Evolutionary conservation across 2,329 filamentous ascomycete species (phyloP), one percentile per base, ranked within the genome.

Genomic region (Aspergillus sp.): DNA sequence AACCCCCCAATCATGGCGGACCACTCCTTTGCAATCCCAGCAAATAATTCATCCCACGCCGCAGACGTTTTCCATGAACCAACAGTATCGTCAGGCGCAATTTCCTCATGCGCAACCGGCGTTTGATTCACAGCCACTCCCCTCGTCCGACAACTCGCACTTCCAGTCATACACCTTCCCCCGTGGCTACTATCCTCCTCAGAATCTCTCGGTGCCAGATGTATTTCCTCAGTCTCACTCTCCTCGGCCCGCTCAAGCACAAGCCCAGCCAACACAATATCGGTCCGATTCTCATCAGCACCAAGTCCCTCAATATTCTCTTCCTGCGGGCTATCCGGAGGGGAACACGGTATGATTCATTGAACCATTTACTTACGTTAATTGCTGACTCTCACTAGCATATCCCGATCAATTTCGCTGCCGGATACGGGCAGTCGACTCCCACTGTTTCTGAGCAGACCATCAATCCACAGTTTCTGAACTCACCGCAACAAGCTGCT

Each of bases 391-490:
- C 4, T 15, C 51, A 41, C 2, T 57, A 73, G 69, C 63, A 69
- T 52, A 59, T 67, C 39, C 66, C 68, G 10, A 68, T 76, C 23
- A 67, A 71, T 54, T 72, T 76, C 41, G 60, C 69, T 4, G 70
- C 69, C 52, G 69, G 73, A 25, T 78, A 72, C 54, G 25, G 68
- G 11, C 64, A 68, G 11, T 59, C 62, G 23, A 61, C 66, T 17
- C 60, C 63, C 3, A 63, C 59, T 48, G 62, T 71, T 15, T 57
- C 62, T 13, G 71, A 69, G 47, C 73, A 70, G 32, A 78, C 76
- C 4, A 78, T 79, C 50, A 73, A 79, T 52, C 77, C 77, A 0
- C 75, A 76, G 32, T 78, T 74, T 41, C 69, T 78, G 5, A 73
- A 71, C 25, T 60, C 71, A 8, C 39, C 68, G 5, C 68, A 69